Evolutionary conservation across 495 filamentous ascomycete species (phyloP), one percentile per base, ranked within the genome.

Genomic region (Terfezia claveryi): DNA sequence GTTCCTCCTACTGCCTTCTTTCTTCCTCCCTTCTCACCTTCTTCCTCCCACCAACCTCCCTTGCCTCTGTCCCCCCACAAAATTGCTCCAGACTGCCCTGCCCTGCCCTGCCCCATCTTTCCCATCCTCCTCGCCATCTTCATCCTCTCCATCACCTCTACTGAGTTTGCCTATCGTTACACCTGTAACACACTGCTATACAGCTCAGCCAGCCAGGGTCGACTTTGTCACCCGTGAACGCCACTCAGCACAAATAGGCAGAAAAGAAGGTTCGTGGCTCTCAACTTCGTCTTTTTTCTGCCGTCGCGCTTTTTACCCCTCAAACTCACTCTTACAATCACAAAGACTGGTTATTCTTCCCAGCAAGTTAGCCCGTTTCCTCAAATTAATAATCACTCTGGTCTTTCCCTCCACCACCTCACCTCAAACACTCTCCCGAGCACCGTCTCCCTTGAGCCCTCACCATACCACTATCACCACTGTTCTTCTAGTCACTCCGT

Each of bases 401-500:
- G 54, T 54, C 44, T 54, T 50, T 58, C 57, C 56, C 61, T 58
- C 57, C 61, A 62, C 52, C 51, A 53, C 54, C 56, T 62, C 56
- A 53, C 59, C 56, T 61, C 46, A 61, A 58, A 44, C 54, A 55
- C 41, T 17, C 50, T 46, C 57, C 54, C 50, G 17, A 52, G 50
- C 27, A 54, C 23, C 50, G 38, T 27, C 23, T 57, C 56, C 36
- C 53, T 53, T 10, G 17, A 32, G 50, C 10, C 56, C 53, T 12
- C 52, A 63, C 57, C 62, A 65, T 49, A 55, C 49, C 52, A 62
- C 50, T 59, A 55, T 52, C 53, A 53, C 17, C 51, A 49, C 58
- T 55, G 54, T 53, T 58, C 56, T 57, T 53, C 58, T 59, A 57
- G 61, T 53, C 54, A 57, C 56, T 57, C 55, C 53, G 54, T 64